Evolutionary conservation across 1,139 yeast species (phyloP).

Genomic region (Casaregolazyma suthepensis): DNA sequence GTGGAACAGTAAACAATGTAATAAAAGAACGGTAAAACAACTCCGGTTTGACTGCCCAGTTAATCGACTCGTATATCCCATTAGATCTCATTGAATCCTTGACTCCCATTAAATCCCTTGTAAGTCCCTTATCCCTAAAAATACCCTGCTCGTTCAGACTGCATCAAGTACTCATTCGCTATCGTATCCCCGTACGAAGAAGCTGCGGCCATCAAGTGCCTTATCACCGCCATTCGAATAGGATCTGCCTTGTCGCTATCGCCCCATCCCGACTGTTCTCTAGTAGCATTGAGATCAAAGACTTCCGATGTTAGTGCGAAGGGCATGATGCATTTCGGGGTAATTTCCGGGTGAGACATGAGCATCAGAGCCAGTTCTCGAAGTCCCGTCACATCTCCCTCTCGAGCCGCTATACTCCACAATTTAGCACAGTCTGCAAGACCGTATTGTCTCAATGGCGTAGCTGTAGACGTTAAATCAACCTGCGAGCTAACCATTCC

Average conservation of each 20-base stretch:
- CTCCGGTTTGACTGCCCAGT: too few relatives aligned
- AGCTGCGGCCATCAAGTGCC: conserved; percentile 31
- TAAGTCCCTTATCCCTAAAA: background rate
- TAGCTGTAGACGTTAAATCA: conserved; percentile 6
- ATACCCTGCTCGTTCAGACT: conserved; percentile 13
- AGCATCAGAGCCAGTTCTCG: conserved; percentile 31
- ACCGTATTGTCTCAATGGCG: conserved; percentile 16
- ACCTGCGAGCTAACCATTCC: conserved; percentile 24
- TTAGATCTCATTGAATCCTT: too few relatives aligned
- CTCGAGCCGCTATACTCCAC: conserved; percentile 30
- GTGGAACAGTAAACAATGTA: background rate
- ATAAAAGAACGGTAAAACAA: background rate
- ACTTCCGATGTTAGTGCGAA: conserved; percentile 23
- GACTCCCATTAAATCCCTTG: background rate
- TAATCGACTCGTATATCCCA: too few relatives aligned
- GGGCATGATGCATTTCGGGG: conserved; percentile 25
- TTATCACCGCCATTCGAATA: conserved; percentile 28
- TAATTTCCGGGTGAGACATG: conserved; percentile 29
- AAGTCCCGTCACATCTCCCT: conserved; percentile 28
- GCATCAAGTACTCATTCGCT: conserved; percentile 28
- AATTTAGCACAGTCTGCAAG: conserved; percentile 28
- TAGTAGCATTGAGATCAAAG: conserved; percentile 23
- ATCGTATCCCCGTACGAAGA: conserved; percentile 29
- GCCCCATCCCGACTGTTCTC: conserved; percentile 19
- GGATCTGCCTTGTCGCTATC: conserved; percentile 30